These are phyloP conservation scores for Metarhizium anisopliae DNA, from an alignment of 2,329 filamentous ascomycete genomes.

Conservation along the genomic window DNA sequence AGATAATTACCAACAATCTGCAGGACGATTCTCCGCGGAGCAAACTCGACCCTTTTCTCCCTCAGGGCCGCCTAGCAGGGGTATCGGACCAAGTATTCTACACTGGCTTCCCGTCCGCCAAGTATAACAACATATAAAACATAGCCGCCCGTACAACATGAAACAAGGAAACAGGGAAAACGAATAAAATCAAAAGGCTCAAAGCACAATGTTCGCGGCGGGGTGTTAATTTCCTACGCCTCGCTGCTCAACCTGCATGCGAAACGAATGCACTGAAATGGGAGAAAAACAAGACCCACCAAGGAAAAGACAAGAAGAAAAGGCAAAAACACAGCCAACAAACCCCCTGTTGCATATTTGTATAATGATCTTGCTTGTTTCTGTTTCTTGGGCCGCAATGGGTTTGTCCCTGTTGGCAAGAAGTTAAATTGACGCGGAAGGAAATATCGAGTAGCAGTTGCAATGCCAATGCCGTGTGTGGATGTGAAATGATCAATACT, in stretches of 20 bases:
- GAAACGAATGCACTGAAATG: neutral
- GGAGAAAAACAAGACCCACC: neutral
- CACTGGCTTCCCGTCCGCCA: neutral
- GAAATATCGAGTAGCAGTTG: neutral
- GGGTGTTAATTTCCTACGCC: neutral
- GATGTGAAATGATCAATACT: neutral
- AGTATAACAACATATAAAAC: neutral
- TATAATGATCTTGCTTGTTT: neutral
- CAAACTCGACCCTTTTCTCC: neutral
- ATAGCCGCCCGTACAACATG: neutral
- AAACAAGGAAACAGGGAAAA: neutral
- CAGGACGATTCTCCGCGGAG: neutral
- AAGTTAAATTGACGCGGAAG: neutral
- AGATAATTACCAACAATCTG: neutral
- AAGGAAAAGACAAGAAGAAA: neutral
- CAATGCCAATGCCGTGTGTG: neutral
- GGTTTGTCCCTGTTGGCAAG: neutral
- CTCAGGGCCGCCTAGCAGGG: neutral
- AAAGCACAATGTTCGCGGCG: neutral
- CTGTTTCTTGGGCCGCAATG: neutral
- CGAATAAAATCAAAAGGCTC: neutral
- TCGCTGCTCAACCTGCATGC: neutral
- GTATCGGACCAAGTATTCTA: neutral
- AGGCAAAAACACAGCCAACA: neutral
- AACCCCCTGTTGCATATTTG: neutral